These are phyloP conservation scores for Falciphora oryzae DNA, from an alignment of 2,329 filamentous ascomycete species.

Conservation along the genomic window DNA sequence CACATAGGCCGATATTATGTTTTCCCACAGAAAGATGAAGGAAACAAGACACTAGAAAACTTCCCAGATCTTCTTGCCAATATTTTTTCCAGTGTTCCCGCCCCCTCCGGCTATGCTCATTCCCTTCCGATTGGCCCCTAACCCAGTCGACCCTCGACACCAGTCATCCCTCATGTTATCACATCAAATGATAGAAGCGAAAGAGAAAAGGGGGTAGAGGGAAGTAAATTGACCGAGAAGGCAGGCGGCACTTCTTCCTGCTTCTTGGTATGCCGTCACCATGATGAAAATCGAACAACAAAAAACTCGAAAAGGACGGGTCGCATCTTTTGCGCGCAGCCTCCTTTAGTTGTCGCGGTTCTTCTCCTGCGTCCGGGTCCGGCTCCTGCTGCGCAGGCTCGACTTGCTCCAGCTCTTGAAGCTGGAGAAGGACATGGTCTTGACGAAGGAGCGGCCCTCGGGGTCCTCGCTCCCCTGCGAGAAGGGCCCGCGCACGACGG, in stretches of 20 bases:
- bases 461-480: constrained; percentile 46
- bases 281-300: not conserved
- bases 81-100: not conserved
- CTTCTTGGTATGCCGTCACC: not conserved
- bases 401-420: constrained; percentile 32
- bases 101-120: not conserved
- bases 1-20: not conserved
- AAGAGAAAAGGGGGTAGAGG: not conserved
- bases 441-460: constrained; percentile 35
- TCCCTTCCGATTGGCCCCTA: not conserved
- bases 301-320: not conserved
- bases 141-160: too few relatives aligned
- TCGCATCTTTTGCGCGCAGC: not conserved
- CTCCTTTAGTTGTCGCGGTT: not conserved
- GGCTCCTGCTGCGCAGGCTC: constrained; percentile 7
- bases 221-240: not conserved
- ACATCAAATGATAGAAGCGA: not conserved
- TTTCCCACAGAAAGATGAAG: not conserved
- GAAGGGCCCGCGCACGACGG: constrained; percentile 45
- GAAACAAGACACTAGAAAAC: not conserved
- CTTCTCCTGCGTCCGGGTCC: constrained; percentile 9
- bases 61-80: not conserved
- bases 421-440: constrained; percentile 46
- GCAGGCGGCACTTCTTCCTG: too few relatives aligned
- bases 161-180: not conserved